Evolutionary conservation across 1,284 basidiomycete genomes (phyloP).

Genomic region (Veloporphyrellus conicus): DNA sequence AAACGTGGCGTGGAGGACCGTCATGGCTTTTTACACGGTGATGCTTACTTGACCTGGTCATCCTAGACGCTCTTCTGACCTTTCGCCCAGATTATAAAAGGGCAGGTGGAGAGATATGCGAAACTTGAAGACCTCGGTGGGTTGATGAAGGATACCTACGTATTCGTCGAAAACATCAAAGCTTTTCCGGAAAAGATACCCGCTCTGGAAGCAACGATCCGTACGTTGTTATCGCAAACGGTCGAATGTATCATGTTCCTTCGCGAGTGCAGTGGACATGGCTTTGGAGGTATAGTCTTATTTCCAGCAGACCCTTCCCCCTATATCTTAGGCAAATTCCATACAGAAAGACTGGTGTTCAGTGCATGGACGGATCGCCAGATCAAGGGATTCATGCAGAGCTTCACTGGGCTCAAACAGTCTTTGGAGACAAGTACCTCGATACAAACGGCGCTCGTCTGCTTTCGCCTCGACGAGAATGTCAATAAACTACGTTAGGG

Average conservation of each 20-base stretch:
- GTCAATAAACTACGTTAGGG: conserved; percentile 24
- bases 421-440: conserved; percentile 24
- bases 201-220: conserved; percentile 27
- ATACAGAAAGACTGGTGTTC: conserved; percentile 14
- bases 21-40: conserved; percentile 28
- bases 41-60: background rate
- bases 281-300: conserved; percentile 27
- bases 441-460: conserved; percentile 24
- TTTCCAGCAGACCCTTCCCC: background rate
- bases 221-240: conserved; percentile 28
- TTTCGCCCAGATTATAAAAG: conserved; percentile 23
- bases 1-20: conserved; percentile 27
- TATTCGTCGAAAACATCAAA: conserved; percentile 31
- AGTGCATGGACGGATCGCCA: conserved; percentile 23
- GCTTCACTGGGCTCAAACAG: conserved; percentile 25
- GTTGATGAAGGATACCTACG: conserved; percentile 30
- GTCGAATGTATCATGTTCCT: conserved; percentile 35
- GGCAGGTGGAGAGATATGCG: conserved; percentile 25
- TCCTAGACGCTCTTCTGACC: conserved; percentile 10
- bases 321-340: background rate
- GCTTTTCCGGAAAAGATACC: conserved; percentile 28
- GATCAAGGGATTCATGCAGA: conserved; percentile 20
- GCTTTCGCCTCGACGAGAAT: conserved; percentile 31
- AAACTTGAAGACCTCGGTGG: conserved; percentile 23
- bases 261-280: conserved; percentile 31